Percentiles rank a stretch among this genome's conserved stretches.
Conservation (phyloP, 768 basidiomycete species). For the Pisolithus sp. region DNA sequence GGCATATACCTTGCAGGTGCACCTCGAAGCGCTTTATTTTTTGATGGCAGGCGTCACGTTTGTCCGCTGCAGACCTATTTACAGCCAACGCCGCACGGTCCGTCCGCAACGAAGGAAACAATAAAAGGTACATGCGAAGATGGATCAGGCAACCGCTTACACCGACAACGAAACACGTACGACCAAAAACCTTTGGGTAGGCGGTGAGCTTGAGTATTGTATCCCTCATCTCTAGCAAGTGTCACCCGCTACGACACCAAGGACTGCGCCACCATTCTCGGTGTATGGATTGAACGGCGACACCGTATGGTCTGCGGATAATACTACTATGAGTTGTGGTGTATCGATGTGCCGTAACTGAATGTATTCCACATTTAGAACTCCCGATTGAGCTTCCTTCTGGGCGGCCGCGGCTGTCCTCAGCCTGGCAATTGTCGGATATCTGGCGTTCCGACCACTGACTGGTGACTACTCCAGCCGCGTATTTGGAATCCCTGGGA, state of each 20-base stretch:
- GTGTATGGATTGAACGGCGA: constrained; percentile 78
- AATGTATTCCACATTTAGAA: no score
- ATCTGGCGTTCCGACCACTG: no score
- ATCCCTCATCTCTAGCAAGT: constrained; percentile 97
- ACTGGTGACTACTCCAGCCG: no score
- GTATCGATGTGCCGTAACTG: no score
- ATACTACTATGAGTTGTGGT: no score
- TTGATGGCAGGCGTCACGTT: constrained; percentile 96
- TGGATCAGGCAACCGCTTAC: no score
- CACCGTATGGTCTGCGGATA: no score
- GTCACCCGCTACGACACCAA: constrained; percentile 94
- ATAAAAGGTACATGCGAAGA: background rate
- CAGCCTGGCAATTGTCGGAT: no score
- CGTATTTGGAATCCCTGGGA: no score
- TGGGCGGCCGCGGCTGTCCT: no score
- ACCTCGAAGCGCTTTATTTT: constrained; percentile 94
- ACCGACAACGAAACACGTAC: constrained; percentile 40
- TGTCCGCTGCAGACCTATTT: constrained; percentile 96
- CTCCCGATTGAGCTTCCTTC: no score
- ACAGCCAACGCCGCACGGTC: constrained; percentile 94
- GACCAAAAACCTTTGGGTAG: constrained; percentile 92
- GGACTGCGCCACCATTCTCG: constrained; percentile 92
- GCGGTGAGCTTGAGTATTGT: constrained; percentile 94
- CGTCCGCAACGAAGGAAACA: constrained; percentile 38
- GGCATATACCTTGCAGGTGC: constrained; percentile 84